These are phyloP conservation scores for Termitomyces sp. DNA, from an alignment of 768 basidiomycete species.

Conservation along the genomic window DNA sequence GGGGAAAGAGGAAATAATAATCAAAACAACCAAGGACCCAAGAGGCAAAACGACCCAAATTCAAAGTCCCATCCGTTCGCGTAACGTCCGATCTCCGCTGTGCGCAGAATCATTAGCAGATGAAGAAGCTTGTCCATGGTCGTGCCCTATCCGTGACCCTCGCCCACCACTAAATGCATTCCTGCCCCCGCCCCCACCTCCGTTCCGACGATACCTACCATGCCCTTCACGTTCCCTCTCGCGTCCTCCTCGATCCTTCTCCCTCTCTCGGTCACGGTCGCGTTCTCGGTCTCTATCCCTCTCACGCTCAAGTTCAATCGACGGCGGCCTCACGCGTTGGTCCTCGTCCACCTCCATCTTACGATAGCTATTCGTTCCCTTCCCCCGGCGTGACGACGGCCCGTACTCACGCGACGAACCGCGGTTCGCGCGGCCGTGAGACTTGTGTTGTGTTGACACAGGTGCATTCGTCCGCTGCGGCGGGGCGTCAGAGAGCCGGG, in stretches of 20 bases:
- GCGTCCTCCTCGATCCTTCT: slow-evolving; percentile 34
- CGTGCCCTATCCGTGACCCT: slow-evolving; percentile 28
- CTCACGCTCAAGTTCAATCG: slow-evolving; percentile 35
- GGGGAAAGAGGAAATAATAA: background rate
- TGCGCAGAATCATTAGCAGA: slow-evolving; percentile 29
- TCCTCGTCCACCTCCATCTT: slow-evolving; percentile 60
- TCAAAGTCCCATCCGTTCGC: slow-evolving; percentile 80
- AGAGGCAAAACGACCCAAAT: slow-evolving; percentile 8
- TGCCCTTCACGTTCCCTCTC: slow-evolving; percentile 31
- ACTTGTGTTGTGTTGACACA: slow-evolving; percentile 21
- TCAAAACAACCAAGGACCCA: background rate
- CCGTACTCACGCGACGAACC: slow-evolving; percentile 22
- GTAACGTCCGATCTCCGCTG: slow-evolving; percentile 75
- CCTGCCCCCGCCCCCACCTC: slow-evolving; percentile 21
- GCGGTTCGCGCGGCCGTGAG: slow-evolving; percentile 14
- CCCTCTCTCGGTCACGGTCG: slow-evolving; percentile 11
- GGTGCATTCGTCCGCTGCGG: background rate
- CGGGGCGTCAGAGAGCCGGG: slow-evolving; percentile 60
- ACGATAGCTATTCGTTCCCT: slow-evolving; percentile 25
- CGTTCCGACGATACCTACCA: slow-evolving; percentile 40
- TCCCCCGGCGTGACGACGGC: slow-evolving; percentile 18
- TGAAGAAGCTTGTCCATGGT: slow-evolving; percentile 29
- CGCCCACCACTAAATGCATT: slow-evolving; percentile 29
- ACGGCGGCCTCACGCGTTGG: slow-evolving; percentile 39
- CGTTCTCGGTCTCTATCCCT: slow-evolving; percentile 21